These are phyloP conservation scores for Euphorbia tirucalli DNA, from an alignment of 345 rosid genomes.

Conservation along the genomic window DNA sequence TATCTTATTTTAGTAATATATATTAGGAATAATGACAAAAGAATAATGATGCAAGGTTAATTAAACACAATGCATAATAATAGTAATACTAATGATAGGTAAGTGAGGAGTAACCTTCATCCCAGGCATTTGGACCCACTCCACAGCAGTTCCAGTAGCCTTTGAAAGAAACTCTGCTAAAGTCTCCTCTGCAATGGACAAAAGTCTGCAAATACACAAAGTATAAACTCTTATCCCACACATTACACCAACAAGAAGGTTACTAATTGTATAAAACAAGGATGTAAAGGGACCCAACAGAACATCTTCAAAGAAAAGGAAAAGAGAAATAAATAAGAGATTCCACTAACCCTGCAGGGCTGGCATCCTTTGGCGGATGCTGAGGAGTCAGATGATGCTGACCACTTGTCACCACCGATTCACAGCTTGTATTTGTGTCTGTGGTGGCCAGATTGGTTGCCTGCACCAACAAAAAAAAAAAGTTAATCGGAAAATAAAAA, in stretches of 20 bases:
- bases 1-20: not conserved
- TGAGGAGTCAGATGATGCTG: constrained; percentile 92
- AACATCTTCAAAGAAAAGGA: not conserved
- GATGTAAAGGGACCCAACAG: constrained; percentile 39
- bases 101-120: constrained; percentile 69
- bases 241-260: not conserved
- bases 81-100: not conserved
- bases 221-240: constrained; percentile 6
- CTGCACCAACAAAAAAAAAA: constrained; percentile 40
- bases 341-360: constrained; percentile 97
- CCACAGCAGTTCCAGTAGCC: constrained; percentile 99
- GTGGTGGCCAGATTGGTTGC: constrained; percentile 75
- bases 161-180: constrained; percentile 99
- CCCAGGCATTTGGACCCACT: constrained; percentile 99
- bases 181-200: constrained; percentile 99
- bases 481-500: too few relatives aligned
- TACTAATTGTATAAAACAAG: constrained; percentile 13
- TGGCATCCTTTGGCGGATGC: constrained; percentile 98
- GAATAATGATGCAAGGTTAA: not conserved
- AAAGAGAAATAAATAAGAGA: not conserved
- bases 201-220: constrained; percentile 56
- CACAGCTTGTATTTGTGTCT: constrained; percentile 96
- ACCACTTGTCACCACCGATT: constrained; percentile 97
- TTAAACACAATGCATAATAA: constrained; percentile 14
- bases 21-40: constrained; percentile 1